phyloP scores from a whole-genome alignment of 2,329 filamentous ascomycete genomes.

The Colletotrichum sp. region DNA sequence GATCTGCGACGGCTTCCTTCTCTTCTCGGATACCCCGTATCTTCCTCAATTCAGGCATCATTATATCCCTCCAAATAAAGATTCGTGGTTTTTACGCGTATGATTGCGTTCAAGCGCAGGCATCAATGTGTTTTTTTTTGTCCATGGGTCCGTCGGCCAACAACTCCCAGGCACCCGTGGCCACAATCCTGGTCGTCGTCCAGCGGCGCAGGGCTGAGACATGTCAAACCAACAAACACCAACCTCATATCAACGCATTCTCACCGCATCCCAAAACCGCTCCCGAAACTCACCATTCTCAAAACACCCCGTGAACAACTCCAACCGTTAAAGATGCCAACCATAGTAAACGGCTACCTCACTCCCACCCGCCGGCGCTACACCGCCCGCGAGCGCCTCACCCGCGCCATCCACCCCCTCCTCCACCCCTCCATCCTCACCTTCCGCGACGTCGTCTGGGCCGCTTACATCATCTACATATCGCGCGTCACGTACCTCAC shows the following conservation, averaged over 20 bases:
- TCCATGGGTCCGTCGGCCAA: background rate
- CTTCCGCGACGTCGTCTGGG: background rate
- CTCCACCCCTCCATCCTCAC: background rate
- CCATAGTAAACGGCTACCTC: background rate
- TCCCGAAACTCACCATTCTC: background rate
- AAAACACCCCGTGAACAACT: background rate
- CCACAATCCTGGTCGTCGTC: background rate
- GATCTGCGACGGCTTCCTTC: background rate
- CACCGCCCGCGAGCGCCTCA: background rate
- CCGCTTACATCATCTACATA: background rate
- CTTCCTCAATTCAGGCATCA: background rate
- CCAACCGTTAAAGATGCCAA: background rate
- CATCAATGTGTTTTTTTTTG: background rate
- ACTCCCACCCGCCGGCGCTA: background rate
- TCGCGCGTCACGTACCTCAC: background rate
- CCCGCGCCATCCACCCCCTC: background rate
- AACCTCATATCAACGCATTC: background rate
- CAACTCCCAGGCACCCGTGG: background rate
- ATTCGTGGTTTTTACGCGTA: background rate
- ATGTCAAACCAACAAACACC: background rate
- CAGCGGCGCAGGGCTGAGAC: background rate
- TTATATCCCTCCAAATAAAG: background rate
- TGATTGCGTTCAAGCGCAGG: background rate
- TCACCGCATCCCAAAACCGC: background rate
- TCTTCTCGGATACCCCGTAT: slow-evolving; percentile 10